These are phyloP conservation scores for Metschnikowia aberdeeniae DNA, from an alignment of 805 yeast genomes.

Conservation along the genomic window DNA sequence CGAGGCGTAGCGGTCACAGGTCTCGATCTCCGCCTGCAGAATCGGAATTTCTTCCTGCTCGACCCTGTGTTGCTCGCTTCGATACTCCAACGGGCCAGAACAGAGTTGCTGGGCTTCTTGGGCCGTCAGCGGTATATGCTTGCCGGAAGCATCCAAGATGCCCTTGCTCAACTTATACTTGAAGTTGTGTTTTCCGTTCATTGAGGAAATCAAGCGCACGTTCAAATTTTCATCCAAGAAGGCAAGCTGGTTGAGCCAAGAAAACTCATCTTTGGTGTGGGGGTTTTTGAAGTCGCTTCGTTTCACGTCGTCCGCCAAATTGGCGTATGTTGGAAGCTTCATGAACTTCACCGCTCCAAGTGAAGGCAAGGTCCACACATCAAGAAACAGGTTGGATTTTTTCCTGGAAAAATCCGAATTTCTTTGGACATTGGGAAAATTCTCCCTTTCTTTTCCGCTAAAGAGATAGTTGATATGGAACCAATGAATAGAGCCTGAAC, in stretches of 20 bases:
- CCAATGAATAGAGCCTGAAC: slow-evolving; percentile 61
- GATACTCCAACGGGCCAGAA: slow-evolving; percentile 6
- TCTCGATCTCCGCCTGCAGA: slow-evolving; percentile 54
- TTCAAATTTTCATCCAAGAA: slow-evolving; percentile 28
- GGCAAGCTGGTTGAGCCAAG: slow-evolving; percentile 25
- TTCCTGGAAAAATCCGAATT: slow-evolving; percentile 10
- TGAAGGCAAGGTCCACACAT: slow-evolving; percentile 48
- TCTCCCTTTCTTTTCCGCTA: slow-evolving; percentile 27
- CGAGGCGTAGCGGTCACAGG: slow-evolving; percentile 40
- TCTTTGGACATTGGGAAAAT: slow-evolving; percentile 24
- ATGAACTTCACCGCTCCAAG: slow-evolving; percentile 26
- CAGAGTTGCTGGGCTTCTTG: neutral
- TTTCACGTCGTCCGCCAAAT: slow-evolving; percentile 5
- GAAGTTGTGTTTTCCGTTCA: slow-evolving; percentile 35
- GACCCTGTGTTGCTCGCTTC: neutral
- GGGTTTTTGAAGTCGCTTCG: slow-evolving; percentile 1
- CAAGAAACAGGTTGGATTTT: slow-evolving; percentile 21
- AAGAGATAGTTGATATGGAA: slow-evolving; percentile 44
- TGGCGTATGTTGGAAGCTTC: slow-evolving; percentile 21
- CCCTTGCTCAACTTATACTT: slow-evolving; percentile 40
- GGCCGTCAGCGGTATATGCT: neutral
- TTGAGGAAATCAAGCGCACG: slow-evolving; percentile 32
- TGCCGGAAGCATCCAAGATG: neutral
- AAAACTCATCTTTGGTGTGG: neutral
- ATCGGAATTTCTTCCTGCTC: slow-evolving; percentile 26